These are phyloP conservation scores for Saccharomycopsis hybrid DNA, from an alignment of 1,139 yeast species.

Conservation along the genomic window DNA sequence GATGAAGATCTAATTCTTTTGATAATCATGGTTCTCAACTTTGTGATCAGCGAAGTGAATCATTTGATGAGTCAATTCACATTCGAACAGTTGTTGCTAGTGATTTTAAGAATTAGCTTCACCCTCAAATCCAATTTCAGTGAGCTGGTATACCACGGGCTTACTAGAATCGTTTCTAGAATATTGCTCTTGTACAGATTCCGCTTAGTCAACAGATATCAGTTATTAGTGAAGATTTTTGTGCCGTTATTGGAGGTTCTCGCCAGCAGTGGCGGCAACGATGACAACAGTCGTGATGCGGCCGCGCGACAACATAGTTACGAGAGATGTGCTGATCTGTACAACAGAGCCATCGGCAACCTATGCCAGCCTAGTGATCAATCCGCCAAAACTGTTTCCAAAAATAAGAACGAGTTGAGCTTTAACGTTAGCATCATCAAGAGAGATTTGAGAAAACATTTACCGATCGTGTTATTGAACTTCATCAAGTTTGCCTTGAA, in stretches of 20 bases:
- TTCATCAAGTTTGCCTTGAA: slow-evolving; percentile 47
- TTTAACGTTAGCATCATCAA: slow-evolving; percentile 53
- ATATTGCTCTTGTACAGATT: slow-evolving; percentile 62
- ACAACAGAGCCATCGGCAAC: slow-evolving; percentile 55
- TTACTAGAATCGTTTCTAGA: slow-evolving; percentile 38
- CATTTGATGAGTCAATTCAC: slow-evolving; percentile 16
- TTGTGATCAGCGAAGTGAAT: slow-evolving; percentile 7
- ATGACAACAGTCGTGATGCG: neutral
- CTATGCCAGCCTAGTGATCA: slow-evolving; percentile 58
- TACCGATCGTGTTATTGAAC: slow-evolving; percentile 56
- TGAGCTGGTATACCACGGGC: slow-evolving; percentile 20
- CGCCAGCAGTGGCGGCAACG: slow-evolving; percentile 29
- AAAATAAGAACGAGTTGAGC: slow-evolving; percentile 37
- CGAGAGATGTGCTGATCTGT: slow-evolving; percentile 43
- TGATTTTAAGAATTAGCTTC: slow-evolving; percentile 48
- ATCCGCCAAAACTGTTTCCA: slow-evolving; percentile 27
- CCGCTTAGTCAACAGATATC: slow-evolving; percentile 68
- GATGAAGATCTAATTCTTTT: neutral
- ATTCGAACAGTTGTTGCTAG: slow-evolving; percentile 14
- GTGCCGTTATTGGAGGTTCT: slow-evolving; percentile 43
- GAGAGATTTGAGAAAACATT: slow-evolving; percentile 52
- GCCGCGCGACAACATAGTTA: too few species aligned
- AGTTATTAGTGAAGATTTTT: slow-evolving; percentile 47
- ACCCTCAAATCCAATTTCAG: too few species aligned
- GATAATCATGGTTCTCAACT: neutral